Base-by-base conservation (phyloP, 78 protist species). In the Dictyostelium intermedium region DNA sequence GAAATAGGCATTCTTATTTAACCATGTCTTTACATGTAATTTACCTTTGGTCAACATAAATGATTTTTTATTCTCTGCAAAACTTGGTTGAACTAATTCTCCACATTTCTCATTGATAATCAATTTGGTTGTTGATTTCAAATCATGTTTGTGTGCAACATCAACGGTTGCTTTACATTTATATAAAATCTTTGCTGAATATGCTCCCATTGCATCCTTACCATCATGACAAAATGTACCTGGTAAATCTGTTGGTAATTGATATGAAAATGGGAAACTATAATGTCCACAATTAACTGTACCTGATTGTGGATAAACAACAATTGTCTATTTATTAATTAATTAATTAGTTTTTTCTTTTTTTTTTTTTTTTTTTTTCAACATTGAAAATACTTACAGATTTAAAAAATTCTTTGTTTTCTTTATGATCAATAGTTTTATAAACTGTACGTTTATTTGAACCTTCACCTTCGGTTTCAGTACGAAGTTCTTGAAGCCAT, bases 181-280 rank as follows among this genome's bases (percentile, higher is more conserved):
- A 78, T 93, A 93, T 32, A 84, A 27, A 9, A 93, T 83, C 43
- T 84, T 93, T 11, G 87, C 91, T 8, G 63, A n/a, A n/a, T 81
- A 85, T n/a, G 45, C 72, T 23, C 86, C 91, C 41, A 16, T 32
- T 13, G 16, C 76, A 39, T 82, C 84, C 23, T 93, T 83, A n/a
- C 91, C 96, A 4, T 84, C 84, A 32, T 93, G 86, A 30, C 96
- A 78, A 47, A 84, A 93, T 61, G 92, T 87, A 20, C 96, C 96
- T 60, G 96, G 96, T 37, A 93, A 61, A 23, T 69, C 81, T 32
- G 86, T 47, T 74, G 96, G 96, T 53, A 93, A 76, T 41, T 83
- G 96, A 83, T 84, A 93, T 43, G 84, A 56, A 69, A 84, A 84
- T 34, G 96, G 96, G 92, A 80, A 93, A 16, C 69, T 41, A 47